Evolutionary conservation across 306 rosid genomes (phyloP), one percentile per base, ranked within the genome.

Genomic region (Myrica gale): DNA sequence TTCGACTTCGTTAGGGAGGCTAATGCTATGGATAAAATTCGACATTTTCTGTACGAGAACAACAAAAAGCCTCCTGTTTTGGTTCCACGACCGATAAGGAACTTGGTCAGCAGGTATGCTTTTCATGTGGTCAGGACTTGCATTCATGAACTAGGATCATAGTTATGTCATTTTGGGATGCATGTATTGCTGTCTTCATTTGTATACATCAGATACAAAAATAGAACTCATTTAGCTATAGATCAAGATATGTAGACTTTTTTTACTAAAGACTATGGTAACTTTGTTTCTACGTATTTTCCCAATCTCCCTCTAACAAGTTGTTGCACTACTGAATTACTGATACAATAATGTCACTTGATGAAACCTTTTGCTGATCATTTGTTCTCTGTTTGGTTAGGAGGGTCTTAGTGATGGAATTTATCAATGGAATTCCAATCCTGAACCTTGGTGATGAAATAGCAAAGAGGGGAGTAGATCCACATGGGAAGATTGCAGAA

Each of bases 1-100:
- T 95, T 95, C 82, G 97, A 95, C 88, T 95, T 95, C 87, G 10
- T 45, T 79, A 90, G 97, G 88, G 99, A 95, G 87, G 96, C 97
- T 48, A 43, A 68, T 73, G 97, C 97, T 11, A 95, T 95, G 95
- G 85, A 83, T 79, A 88, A 74, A 77, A 91, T 95, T 77, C 88
- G 88, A 72, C 82, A 10, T 47, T 92, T 92, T 85, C 82, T 92
- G 79, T 84, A 84, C 75, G 78, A 84, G 81, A 89, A 79, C 75
- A 90, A 92, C 85, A 95, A 76, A 80, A 92, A 71, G 88, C 8
- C 78, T 80, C 97, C 96, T 47, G 99, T 95, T 76, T 71, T 83
- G 91, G 97, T 95, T 68, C 99, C 99, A 58, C 85, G 84, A 72
- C 84, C 88, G 68, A 83, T 92, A 58, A 81, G 72, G 72, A 76